phyloP scores from a whole-genome alignment of 2,329 filamentous ascomycete genomes.

The Aphanocladium album region DNA sequence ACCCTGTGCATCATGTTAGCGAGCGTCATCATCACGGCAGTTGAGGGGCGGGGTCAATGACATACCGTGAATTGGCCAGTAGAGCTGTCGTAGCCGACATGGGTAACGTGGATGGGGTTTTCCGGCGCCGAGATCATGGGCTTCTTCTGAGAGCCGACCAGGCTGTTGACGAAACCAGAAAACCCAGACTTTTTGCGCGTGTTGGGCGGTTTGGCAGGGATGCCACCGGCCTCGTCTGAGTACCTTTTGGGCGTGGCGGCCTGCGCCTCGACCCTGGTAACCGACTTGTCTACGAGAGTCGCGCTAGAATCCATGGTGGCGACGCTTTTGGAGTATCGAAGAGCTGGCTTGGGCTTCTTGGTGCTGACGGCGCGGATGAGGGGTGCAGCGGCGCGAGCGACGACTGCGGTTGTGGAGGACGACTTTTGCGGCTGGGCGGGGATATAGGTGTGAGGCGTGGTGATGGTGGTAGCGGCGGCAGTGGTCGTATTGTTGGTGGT shows the following conservation, averaged over 20 bases:
- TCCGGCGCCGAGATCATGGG: constrained; percentile 96
- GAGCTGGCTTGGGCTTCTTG: constrained; percentile 40
- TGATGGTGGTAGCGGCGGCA: constrained; percentile 17
- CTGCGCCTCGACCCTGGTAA: constrained; percentile 26
- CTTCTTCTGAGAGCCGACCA: constrained; percentile 79
- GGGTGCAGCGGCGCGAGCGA: constrained; percentile 43
- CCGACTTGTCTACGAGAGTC: constrained; percentile 25
- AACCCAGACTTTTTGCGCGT: constrained; percentile 83
- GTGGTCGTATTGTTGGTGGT: constrained; percentile 23
- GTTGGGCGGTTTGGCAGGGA: constrained; percentile 55
- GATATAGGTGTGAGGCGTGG: constrained; percentile 20
- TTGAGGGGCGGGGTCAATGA: constrained; percentile 22
- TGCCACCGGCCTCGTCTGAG: constrained; percentile 64
- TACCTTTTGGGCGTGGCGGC: constrained; percentile 59
- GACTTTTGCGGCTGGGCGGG: constrained; percentile 26
- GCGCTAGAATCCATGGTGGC: constrained; percentile 29
- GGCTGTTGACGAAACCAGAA: constrained; percentile 78
- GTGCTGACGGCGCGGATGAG: constrained; percentile 42
- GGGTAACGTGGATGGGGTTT: constrained; percentile 95
- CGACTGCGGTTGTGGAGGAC: constrained; percentile 22
- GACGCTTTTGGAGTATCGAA: constrained; percentile 60
- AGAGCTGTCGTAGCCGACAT: constrained; percentile 94
- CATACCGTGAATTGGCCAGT: constrained; percentile 94
- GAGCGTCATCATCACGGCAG: constrained; percentile 15
- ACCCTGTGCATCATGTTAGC: constrained; percentile 52